Base-by-base conservation (phyloP, 179 eudicot genomes). In the Beta corolliflora region DNA sequence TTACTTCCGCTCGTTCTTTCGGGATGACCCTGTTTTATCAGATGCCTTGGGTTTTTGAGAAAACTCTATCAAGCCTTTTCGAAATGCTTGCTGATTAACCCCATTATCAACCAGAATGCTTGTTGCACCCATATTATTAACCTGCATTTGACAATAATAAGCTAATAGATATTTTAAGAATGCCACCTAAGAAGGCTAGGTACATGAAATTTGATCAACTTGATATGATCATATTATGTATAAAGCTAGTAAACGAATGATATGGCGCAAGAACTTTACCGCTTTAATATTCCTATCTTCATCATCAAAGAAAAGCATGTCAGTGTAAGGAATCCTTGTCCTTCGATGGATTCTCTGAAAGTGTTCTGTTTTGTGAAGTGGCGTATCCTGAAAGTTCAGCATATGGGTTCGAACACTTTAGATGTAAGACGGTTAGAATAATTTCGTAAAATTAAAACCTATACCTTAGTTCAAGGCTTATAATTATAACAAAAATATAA, bases 331-430 rank as follows among this genome's bases (percentile, higher is more conserved):
- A 66, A 93, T 79, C 79, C 89, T 85, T 48, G 92, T 92, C 89
- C 79, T 85, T 82, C 84, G 74, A 46, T 88, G 86, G 81, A 92
- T 90, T 77, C 86, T 90, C 80, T 92, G 89, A 64, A 93, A 92
- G 84, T 93, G 97, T 77, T 93, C 95, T 36, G 95, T 93, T 83
- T 93, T 93, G 90, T 90, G 93, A n/a, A n/a, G n/a, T n/a, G n/a
- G n/a, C n/a, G n/a, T n/a, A n/a, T n/a, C n/a, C n/a, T n/a, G n/a
- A n/a, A n/a, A n/a, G n/a, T n/a, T n/a, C n/a, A n/a, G n/a, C n/a
- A n/a, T n/a, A n/a, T n/a, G n/a, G n/a, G n/a, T n/a, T n/a, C n/a
- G n/a, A n/a, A n/a, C n/a, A n/a, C n/a, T n/a, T n/a, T n/a, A n/a
- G n/a, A n/a, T n/a, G n/a, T n/a, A n/a, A n/a, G n/a, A n/a, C n/a